Evolutionary conservation across 306 rosid genomes (phyloP).

Genomic region (Trichosanthes cucumerina): DNA sequence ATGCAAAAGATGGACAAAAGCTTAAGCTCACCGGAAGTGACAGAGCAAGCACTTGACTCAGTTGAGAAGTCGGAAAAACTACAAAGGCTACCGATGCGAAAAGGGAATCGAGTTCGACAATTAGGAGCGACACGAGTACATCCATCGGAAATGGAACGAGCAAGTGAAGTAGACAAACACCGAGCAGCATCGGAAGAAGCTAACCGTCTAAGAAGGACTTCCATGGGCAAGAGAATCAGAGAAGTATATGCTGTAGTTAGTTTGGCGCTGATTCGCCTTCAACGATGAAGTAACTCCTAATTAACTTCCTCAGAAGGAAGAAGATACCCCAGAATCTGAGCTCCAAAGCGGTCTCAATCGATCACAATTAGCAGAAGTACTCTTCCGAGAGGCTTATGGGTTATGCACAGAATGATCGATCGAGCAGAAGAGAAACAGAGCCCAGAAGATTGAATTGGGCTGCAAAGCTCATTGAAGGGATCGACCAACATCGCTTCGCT

Average conservation of each 20-base stretch:
- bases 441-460: too few relatives aligned
- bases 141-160: not conserved
- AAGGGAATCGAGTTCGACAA: not conserved
- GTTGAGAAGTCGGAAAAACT: not conserved
- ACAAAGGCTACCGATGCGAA: not conserved
- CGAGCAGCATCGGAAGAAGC: not conserved
- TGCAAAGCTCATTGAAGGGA: too few relatives aligned
- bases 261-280: not conserved
- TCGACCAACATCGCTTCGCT: too few relatives aligned
- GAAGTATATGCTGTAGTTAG: not conserved
- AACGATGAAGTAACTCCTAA: not conserved
- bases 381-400: too few relatives aligned
- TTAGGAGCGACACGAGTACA: not conserved
- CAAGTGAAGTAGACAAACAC: not conserved
- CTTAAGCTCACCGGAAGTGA: not conserved
- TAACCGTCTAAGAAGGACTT: not conserved
- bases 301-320: not conserved
- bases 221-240: not conserved
- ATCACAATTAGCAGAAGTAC: too few relatives aligned
- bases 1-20: not conserved
- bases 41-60: not conserved
- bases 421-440: too few relatives aligned
- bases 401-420: too few relatives aligned
- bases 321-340: too few relatives aligned
- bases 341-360: too few relatives aligned